phyloP scores from a whole-genome alignment of 345 rosid genomes.

The Sonneratia caseolaris region DNA sequence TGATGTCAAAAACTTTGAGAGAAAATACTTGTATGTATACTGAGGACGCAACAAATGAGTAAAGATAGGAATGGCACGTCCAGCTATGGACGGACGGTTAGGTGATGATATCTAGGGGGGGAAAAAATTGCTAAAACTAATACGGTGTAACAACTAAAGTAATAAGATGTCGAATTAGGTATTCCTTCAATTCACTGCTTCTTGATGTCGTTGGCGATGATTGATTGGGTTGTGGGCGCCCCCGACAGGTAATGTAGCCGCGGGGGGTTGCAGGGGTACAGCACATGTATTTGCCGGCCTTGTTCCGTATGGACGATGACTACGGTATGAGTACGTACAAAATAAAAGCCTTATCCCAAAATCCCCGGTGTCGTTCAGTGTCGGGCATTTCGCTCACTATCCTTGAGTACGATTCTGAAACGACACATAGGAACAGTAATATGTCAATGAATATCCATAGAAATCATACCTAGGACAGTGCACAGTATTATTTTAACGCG shows the following conservation, averaged over 20 bases:
- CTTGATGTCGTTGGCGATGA: neutral
- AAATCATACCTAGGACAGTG: no score
- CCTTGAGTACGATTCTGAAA: no score
- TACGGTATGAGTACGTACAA: neutral
- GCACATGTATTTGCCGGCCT: neutral
- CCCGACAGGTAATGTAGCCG: neutral
- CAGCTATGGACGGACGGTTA: neutral
- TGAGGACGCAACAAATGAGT: no score
- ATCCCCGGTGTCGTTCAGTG: no score
- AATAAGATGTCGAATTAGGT: slow-evolving; percentile 8
- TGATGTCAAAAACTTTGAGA: no score
- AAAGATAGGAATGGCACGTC: no score
- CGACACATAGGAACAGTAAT: no score
- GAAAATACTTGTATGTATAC: no score
- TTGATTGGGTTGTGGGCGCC: neutral
- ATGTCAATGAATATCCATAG: no score
- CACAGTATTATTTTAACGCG: no score
- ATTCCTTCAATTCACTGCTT: slow-evolving; percentile 1
- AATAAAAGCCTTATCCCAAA: no score
- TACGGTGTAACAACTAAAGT: slow-evolving; percentile 8
- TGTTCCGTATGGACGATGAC: neutral
- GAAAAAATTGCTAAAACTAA: neutral
- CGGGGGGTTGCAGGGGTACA: neutral
- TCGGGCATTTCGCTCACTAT: no score
- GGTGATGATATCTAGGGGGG: neutral